Conservation (phyloP, 805 yeast genomes). For the Ogataea angusta region DNA sequence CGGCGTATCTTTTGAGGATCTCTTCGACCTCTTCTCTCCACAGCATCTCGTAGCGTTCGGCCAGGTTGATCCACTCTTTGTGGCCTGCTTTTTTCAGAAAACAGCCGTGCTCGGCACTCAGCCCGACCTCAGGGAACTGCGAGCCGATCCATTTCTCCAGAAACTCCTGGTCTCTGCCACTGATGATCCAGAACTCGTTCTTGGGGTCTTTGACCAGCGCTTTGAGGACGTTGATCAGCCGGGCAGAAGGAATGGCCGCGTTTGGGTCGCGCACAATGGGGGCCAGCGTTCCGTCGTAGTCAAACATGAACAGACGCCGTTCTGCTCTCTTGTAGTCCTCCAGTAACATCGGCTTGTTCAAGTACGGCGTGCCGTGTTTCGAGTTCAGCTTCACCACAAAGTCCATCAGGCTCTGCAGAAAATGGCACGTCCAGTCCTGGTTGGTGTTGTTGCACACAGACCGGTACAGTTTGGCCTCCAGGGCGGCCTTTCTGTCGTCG, state of each 20-base stretch:
- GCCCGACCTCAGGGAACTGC: slow-evolving; percentile 59
- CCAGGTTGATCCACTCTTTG: slow-evolving; percentile 75
- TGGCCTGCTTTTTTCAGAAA: slow-evolving; percentile 74
- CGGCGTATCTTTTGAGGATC: slow-evolving; percentile 72
- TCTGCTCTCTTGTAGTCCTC: slow-evolving; percentile 57
- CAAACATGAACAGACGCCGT: slow-evolving; percentile 81
- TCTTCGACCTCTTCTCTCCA: slow-evolving; percentile 87
- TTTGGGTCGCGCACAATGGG: slow-evolving; percentile 96
- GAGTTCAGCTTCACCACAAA: slow-evolving; percentile 35
- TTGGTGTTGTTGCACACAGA: slow-evolving; percentile 69
- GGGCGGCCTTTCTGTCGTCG: slow-evolving; percentile 38
- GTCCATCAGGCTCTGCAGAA: slow-evolving; percentile 41
- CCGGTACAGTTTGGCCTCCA: slow-evolving; percentile 55
- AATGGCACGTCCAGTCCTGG: slow-evolving; percentile 74
- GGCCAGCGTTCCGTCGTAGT: slow-evolving; percentile 95
- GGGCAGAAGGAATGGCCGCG: slow-evolving; percentile 92
- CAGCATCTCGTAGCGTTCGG: slow-evolving; percentile 81
- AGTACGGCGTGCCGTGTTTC: slow-evolving; percentile 70
- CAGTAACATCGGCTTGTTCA: slow-evolving; percentile 66
- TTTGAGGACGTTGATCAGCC: slow-evolving; percentile 57
- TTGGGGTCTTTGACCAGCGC: slow-evolving; percentile 67
- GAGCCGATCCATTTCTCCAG: slow-evolving; percentile 85
- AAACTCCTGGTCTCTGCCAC: slow-evolving; percentile 92
- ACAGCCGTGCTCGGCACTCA: slow-evolving; percentile 97
- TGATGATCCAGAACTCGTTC: slow-evolving; percentile 90